A percentile compares a stretch with the other conserved stretches of the same genome.
These are phyloP conservation scores for Mycosarcoma mackinlayi DNA, from an alignment of 1,284 basidiomycete species.

Conservation along the genomic window DNA sequence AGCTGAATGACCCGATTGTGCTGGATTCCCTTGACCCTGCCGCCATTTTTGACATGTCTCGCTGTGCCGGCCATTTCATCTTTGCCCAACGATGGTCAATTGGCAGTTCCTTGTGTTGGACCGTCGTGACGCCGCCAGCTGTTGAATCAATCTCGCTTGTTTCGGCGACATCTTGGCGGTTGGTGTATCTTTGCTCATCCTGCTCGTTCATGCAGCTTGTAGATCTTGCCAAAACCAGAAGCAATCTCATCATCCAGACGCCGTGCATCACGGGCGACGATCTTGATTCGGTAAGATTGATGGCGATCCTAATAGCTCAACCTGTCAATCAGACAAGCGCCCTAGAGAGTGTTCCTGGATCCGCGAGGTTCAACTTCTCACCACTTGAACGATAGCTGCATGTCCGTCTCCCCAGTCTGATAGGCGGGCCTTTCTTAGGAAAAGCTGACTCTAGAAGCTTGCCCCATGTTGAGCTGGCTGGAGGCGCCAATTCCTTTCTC, in stretches of 20 bases:
- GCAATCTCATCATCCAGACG: not conserved
- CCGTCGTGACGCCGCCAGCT: too few relatives aligned
- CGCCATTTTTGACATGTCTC: slow-evolving; percentile 31
- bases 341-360: not conserved
- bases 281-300: not conserved
- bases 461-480: too few relatives aligned
- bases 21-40: too few relatives aligned
- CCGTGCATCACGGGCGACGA: slow-evolving; percentile 6
- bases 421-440: too few relatives aligned
- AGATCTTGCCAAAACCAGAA: slow-evolving; percentile 27
- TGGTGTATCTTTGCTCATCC: not conserved
- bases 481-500: slow-evolving; percentile 1
- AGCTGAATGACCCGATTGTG: not conserved
- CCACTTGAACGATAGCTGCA: too few relatives aligned
- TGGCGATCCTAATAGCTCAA: not conserved
- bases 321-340: not conserved
- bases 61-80: too few relatives aligned
- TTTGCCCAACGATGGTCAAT: not conserved
- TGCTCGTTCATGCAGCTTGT: not conserved
- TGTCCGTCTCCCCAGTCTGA: too few relatives aligned
- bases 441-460: too few relatives aligned
- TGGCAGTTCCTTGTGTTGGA: not conserved
- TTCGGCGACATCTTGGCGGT: too few relatives aligned
- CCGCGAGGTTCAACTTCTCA: not conserved
- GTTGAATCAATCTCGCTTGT: too few relatives aligned